phyloP scores from a whole-genome alignment of 2,329 filamentous ascomycete species.

The Knufia petricola region DNA sequence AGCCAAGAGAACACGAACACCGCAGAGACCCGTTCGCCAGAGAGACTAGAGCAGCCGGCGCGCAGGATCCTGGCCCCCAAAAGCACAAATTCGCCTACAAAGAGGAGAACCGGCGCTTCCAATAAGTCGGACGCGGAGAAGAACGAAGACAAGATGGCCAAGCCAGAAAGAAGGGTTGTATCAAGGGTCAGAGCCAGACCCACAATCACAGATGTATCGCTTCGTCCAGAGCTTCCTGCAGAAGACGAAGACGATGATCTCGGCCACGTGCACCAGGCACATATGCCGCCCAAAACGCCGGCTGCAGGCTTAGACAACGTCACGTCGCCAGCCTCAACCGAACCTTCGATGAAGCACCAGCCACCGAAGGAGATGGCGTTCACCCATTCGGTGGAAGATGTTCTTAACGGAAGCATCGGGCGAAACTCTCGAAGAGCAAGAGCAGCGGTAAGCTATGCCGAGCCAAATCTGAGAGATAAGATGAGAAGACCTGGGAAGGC shows the following conservation, averaged over 20 bases:
- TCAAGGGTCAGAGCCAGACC: neutral
- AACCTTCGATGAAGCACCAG: conserved; percentile 15
- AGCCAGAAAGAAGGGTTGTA: neutral
- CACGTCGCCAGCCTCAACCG: conserved; percentile 17
- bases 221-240: neutral
- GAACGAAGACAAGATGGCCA: neutral
- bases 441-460: conserved; percentile 66
- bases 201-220: neutral
- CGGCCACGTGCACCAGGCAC: neutral
- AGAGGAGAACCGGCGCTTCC: conserved; percentile 13
- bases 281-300: conserved; percentile 20
- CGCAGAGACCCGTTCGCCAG: conserved; percentile 10
- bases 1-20: conserved; percentile 7
- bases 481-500: conserved; percentile 74
- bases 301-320: conserved; percentile 12
- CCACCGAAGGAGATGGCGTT: conserved; percentile 17
- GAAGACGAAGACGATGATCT: neutral
- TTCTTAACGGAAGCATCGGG: conserved; percentile 38
- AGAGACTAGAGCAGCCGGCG: conserved; percentile 7
- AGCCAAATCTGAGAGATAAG: conserved; percentile 71
- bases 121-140: conserved; percentile 12
- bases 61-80: conserved; percentile 22
- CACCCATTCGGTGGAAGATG: conserved; percentile 22
- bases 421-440: conserved; percentile 59
- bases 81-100: conserved; percentile 23